Conservation (phyloP, 1,284 basidiomycete genomes). For the Entoloma clypeatum region DNA sequence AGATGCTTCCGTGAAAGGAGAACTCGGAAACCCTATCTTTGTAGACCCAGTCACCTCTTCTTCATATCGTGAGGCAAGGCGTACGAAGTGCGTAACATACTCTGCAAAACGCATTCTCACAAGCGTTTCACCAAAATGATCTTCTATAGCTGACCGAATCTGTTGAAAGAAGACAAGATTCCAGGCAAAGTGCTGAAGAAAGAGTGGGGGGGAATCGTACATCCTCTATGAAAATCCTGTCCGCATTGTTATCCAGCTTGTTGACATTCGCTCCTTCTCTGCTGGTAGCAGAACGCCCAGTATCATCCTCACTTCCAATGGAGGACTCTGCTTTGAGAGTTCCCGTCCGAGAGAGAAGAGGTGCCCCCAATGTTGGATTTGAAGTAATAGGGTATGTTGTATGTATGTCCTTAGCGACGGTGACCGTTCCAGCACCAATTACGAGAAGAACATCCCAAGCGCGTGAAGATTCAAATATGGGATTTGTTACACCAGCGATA, state of each 20-base stretch:
- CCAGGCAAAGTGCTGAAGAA: neutral
- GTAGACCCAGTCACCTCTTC: slow-evolving; percentile 39
- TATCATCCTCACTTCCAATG: slow-evolving; percentile 58
- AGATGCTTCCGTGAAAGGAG: slow-evolving; percentile 30
- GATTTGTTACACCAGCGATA: slow-evolving; percentile 95
- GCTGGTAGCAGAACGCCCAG: slow-evolving; percentile 39
- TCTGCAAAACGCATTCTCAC: slow-evolving; percentile 44
- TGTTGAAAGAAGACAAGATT: slow-evolving; percentile 13
- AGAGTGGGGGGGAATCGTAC: slow-evolving; percentile 43
- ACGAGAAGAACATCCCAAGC: slow-evolving; percentile 94
- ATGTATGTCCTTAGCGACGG: slow-evolving; percentile 81
- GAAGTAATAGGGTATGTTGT: slow-evolving; percentile 48
- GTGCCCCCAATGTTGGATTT: slow-evolving; percentile 37
- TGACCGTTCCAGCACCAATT: slow-evolving; percentile 81
- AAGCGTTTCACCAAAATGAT: slow-evolving; percentile 43
- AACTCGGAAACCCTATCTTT: slow-evolving; percentile 35
- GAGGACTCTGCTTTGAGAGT: slow-evolving; percentile 61
- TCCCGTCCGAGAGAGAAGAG: slow-evolving; percentile 50
- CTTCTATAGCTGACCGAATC: slow-evolving; percentile 38
- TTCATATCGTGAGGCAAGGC: slow-evolving; percentile 42
- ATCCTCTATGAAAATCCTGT: slow-evolving; percentile 90
- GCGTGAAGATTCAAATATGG: slow-evolving; percentile 85
- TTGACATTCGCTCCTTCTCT: slow-evolving; percentile 46
- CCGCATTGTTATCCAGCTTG: slow-evolving; percentile 62
- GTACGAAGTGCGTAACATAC: slow-evolving; percentile 42